These are phyloP conservation scores for Vanrija humicola DNA, from an alignment of 1,284 basidiomycete genomes.

Conservation along the genomic window DNA sequence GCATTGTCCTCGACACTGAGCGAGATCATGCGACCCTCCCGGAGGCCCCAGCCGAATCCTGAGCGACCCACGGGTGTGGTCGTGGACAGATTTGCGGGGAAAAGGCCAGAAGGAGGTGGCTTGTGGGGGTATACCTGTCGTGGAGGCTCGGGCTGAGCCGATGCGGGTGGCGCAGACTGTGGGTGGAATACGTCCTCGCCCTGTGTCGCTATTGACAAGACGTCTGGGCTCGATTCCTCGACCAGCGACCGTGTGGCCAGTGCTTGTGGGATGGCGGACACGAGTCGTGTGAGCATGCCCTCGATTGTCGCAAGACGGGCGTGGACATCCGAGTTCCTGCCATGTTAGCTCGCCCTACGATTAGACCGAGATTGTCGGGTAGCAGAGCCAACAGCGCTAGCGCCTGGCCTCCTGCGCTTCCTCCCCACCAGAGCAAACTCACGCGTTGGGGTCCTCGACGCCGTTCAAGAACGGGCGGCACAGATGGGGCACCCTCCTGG, in stretches of 20 bases:
- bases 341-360: background rate
- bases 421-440: slow-evolving; percentile 14
- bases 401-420: too few relatives aligned
- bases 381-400: background rate
- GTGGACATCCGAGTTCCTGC: slow-evolving; percentile 47
- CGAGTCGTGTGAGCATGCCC: slow-evolving; percentile 41
- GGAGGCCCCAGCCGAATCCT: slow-evolving; percentile 44
- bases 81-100: slow-evolving; percentile 36
- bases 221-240: slow-evolving; percentile 34
- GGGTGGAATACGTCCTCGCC: slow-evolving; percentile 45
- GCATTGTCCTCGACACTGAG: slow-evolving; percentile 37
- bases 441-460: slow-evolving; percentile 49
- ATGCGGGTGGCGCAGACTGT: slow-evolving; percentile 23
- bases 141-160: slow-evolving; percentile 10
- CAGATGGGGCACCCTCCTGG: slow-evolving; percentile 49
- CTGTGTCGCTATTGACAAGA: slow-evolving; percentile 30
- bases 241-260: background rate
- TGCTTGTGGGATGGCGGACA: slow-evolving; percentile 28
- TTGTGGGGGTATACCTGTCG: slow-evolving; percentile 35
- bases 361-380: background rate
- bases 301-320: slow-evolving; percentile 47
- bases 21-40: slow-evolving; percentile 42
- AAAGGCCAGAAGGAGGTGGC: slow-evolving; percentile 44
- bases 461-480: slow-evolving; percentile 51
- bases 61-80: slow-evolving; percentile 31